phyloP scores from a whole-genome alignment of 495 filamentous ascomycete genomes.

The Patellaria atrata region DNA sequence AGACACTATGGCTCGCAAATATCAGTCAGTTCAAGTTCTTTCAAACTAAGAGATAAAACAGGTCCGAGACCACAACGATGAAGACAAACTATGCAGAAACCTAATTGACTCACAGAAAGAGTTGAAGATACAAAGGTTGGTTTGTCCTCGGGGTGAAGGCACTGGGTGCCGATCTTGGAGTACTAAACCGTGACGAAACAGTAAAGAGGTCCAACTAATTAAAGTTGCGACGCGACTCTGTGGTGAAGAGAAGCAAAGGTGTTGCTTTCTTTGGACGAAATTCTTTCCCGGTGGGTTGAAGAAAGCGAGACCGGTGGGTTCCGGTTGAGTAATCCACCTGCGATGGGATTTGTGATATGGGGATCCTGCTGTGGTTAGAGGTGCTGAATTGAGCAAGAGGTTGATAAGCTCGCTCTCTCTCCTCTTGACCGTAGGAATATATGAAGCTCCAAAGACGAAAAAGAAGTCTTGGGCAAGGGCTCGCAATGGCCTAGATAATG shows the following conservation, averaged over 20 bases:
- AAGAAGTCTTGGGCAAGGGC: conserved; percentile 6
- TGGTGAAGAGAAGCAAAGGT: conserved; percentile 5
- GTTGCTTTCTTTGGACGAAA: conserved; percentile 3
- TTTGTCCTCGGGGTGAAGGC: too few species aligned
- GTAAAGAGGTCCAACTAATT: conserved; percentile 16
- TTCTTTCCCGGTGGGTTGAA: conserved; percentile 1
- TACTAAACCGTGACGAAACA: background rate
- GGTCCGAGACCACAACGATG: conserved; percentile 6
- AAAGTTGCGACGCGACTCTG: conserved; percentile 24
- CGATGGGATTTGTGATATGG: conserved; percentile 3
- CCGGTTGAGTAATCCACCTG: too few species aligned
- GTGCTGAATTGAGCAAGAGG: conserved; percentile 1
- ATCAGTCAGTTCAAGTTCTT: conserved; percentile 4
- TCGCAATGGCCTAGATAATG: conserved; percentile 13
- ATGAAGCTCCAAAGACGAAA: background rate
- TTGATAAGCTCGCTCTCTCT: conserved; percentile 6
- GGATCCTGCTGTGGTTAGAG: conserved; percentile 2
- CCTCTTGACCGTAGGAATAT: background rate
- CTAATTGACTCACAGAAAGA: too few species aligned
- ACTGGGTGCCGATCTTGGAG: background rate
- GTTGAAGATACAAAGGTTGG: too few species aligned
- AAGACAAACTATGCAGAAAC: background rate
- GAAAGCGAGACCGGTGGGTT: conserved; percentile 6
- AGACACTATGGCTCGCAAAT: background rate
- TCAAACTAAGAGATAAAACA: conserved; percentile 4